Conservation (phyloP, 2,329 filamentous ascomycete genomes). For the Aspergillus thermomutatus region DNA sequence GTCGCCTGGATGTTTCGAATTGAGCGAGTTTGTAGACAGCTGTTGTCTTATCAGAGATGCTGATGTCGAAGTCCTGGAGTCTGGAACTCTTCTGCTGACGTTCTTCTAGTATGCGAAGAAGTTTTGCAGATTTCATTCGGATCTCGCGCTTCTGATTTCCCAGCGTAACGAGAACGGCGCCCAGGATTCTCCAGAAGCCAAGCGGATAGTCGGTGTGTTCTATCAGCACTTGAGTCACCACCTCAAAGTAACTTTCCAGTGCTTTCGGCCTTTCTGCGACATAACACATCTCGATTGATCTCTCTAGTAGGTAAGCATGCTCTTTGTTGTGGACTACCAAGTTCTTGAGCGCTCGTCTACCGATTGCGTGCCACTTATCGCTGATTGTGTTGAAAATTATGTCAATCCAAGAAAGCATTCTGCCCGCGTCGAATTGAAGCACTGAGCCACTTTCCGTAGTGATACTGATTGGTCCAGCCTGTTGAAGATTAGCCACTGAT, state of each 20-base stretch:
- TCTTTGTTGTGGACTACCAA: conserved; percentile 88
- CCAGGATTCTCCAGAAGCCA: conserved; percentile 86
- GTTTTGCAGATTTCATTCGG: conserved; percentile 77
- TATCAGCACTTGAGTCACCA: conserved; percentile 81
- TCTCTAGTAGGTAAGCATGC: conserved; percentile 77
- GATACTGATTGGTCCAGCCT: conserved; percentile 71
- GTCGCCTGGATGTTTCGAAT: conserved; percentile 88
- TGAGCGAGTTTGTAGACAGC: conserved; percentile 97
- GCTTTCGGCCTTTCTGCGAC: conserved; percentile 75
- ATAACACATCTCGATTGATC: conserved; percentile 91
- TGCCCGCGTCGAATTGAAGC: conserved; percentile 84
- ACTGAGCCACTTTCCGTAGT: conserved; percentile 84
- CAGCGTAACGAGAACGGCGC: conserved; percentile 83
- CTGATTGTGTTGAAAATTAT: conserved; percentile 89
- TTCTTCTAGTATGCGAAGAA: conserved; percentile 78
- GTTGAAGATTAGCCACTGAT: conserved; percentile 11
- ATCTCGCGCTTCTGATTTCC: conserved; percentile 90
- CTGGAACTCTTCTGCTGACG: conserved; percentile 82
- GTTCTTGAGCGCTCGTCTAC: conserved; percentile 82
- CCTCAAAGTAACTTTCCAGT: conserved; percentile 91
- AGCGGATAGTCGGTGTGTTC: conserved; percentile 78
- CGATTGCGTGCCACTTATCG: conserved; percentile 87
- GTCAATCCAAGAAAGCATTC: conserved; percentile 94
- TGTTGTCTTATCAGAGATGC: conserved; percentile 96
- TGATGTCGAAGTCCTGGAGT: conserved; percentile 96